These are phyloP conservation scores for Diddensiella transvaalensis DNA, from an alignment of 805 yeast species.

Conservation along the genomic window DNA sequence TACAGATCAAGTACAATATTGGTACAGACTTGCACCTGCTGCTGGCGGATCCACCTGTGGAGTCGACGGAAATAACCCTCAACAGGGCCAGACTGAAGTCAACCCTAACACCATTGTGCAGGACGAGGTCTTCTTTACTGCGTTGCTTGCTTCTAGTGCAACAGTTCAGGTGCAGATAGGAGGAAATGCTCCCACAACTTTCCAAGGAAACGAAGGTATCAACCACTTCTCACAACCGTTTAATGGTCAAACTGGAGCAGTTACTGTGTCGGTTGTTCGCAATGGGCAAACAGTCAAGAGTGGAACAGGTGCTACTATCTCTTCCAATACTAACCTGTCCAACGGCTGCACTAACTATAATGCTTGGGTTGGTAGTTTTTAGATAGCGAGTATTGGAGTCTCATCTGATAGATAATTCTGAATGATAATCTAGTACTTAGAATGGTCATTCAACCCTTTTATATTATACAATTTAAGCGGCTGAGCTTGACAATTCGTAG, in stretches of 20 bases:
- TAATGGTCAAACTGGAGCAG: constrained; percentile 7
- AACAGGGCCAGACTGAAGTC: constrained; percentile 7
- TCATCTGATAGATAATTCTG: too few species aligned
- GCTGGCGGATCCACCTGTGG: constrained; percentile 8
- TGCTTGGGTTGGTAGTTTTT: constrained; percentile 7
- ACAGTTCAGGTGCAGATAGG: constrained; percentile 3
- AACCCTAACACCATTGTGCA: constrained; percentile 7
- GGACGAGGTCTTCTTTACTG: constrained; percentile 5
- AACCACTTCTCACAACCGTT: constrained; percentile 10
- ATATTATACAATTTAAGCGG: too few species aligned
- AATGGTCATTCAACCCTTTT: too few species aligned
- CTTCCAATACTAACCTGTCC: constrained; percentile 2
- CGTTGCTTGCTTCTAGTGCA: constrained; percentile 1
- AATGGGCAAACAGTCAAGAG: constrained; percentile 5
- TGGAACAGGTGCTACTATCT: constrained; percentile 5
- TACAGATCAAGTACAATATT: constrained; percentile 1
- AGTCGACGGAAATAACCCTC: constrained; percentile 8
- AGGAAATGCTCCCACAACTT: background rate
- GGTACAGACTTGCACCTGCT: constrained; percentile 7
- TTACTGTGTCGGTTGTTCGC: constrained; percentile 3
- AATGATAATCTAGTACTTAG: too few species aligned
- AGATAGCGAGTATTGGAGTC: too few species aligned
- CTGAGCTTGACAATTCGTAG: too few species aligned
- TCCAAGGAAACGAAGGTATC: constrained; percentile 1
- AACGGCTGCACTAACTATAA: constrained; percentile 8